Evolutionary conservation across 129 eudicot genomes (phyloP), one percentile per base, ranked within the genome.

Genomic region (Escallonia rubra): DNA sequence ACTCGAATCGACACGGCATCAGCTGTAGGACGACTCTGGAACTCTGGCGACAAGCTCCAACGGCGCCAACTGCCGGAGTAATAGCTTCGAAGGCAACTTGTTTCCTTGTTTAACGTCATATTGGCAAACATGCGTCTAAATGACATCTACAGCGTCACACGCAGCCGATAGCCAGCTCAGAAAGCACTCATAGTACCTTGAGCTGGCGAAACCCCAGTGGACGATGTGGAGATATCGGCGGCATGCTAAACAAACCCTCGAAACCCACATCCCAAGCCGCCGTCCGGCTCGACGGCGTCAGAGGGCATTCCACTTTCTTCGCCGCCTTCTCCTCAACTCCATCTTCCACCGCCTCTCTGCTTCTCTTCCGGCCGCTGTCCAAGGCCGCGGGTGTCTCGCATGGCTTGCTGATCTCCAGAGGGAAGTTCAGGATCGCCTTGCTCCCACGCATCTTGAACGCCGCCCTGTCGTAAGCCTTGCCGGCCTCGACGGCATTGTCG

Each of bases 341-440:
- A 1, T 6, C 63, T n/a, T 2, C 47, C 7, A 71, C 88, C 38
- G 38, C 45, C 44, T 58, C 76, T 68, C 69, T 64, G 11, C 49
- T 13, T 46, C 83, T 67, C 57, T 72, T 72, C 44, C 41, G 65
- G 46, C 74, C 8, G 10, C 59, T 53, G 61, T 12, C 40, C 57
- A 6, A 71, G 16, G 71, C 45, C 13, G 34, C 15, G 9, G 43
- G 10, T 52, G 9, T 14, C 10, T 57, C 50, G 12, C 41, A 46
- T 34, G 61, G 13, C 62, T 63, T 73, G 38, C 80, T 83, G 11
- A 83, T 82, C 39, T 85, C 89, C 6, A 85, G 85, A 4, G 97
- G 97, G 59, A 91, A 91, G 53, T 91, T 91, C 6, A 91, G 79
- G 46, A 91, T 87, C 16, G 96, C 97, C 60, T 87, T 91, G 9